phyloP scores from a whole-genome alignment of 495 filamentous ascomycete genomes.

The Hapsidospora chrysogenum region DNA sequence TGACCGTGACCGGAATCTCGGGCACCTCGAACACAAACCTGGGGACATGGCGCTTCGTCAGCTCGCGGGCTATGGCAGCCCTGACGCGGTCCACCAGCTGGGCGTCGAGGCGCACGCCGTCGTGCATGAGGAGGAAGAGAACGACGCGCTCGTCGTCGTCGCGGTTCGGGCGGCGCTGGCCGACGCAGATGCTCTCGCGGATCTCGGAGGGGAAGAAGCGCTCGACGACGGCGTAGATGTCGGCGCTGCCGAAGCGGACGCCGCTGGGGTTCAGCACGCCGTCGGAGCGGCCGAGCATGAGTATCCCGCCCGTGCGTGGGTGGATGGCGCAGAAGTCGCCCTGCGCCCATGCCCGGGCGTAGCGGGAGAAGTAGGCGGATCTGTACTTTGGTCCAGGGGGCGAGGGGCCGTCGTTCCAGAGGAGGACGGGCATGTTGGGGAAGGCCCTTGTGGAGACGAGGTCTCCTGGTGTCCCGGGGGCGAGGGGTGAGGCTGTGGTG shows the following conservation, averaged over 20 bases:
- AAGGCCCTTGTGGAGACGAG: constrained; percentile 52
- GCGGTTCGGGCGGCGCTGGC: constrained; percentile 47
- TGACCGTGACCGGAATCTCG: constrained; percentile 67
- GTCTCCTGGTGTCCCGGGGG: constrained; percentile 51
- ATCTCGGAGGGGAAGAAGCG: constrained; percentile 41
- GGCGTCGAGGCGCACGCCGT: constrained; percentile 34
- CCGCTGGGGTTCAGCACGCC: constrained; percentile 80
- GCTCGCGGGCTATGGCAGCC: constrained; percentile 40
- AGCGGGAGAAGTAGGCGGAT: constrained; percentile 55
- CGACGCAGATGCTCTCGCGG: constrained; percentile 56
- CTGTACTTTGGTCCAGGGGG: constrained; percentile 41
- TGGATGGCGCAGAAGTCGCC: constrained; percentile 63
- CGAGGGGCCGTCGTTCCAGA: constrained; percentile 46
- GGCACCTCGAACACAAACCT: constrained; percentile 63
- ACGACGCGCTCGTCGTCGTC: constrained; percentile 62
- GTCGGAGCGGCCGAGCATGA: constrained; percentile 70
- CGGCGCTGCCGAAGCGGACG: constrained; percentile 72
- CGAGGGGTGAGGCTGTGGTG: constrained; percentile 17
- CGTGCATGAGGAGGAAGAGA: constrained; percentile 57
- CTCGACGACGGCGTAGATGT: constrained; percentile 64
- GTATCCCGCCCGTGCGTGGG: constrained; percentile 43
- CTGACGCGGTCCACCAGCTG: constrained; percentile 44
- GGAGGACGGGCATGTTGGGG: constrained; percentile 55
- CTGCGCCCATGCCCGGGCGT: constrained; percentile 62
- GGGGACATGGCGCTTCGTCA: constrained; percentile 60